These are phyloP conservation scores for Dendrobium chrysotoxum DNA, from an alignment of 106 monocot species.

Conservation along the genomic window DNA sequence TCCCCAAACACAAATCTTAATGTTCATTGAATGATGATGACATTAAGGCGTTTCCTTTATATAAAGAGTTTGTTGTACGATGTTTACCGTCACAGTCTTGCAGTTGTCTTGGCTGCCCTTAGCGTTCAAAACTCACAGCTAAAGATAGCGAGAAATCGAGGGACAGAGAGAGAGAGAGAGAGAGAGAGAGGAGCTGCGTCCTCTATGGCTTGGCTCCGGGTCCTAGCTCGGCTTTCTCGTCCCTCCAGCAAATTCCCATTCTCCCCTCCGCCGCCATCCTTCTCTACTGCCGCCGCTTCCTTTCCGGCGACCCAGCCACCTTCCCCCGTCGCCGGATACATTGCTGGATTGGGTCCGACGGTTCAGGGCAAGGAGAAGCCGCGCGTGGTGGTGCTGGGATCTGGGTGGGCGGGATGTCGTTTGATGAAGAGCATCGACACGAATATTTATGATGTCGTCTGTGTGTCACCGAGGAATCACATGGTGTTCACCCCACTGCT, in stretches of 20 bases:
- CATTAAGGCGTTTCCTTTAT: too few species aligned
- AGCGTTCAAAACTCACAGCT: too few species aligned
- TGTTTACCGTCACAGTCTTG: too few species aligned
- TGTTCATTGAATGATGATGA: too few species aligned
- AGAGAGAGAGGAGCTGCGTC: neutral
- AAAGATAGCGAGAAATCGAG: too few species aligned
- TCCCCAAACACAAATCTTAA: too few species aligned
- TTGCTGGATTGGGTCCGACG: constrained; percentile 41
- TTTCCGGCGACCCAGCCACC: neutral
- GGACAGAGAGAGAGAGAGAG: too few species aligned
- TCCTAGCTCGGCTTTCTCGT: neutral
- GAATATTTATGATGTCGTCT: constrained; percentile 78
- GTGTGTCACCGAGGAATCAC: constrained; percentile 89
- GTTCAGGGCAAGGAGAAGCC: constrained; percentile 48
- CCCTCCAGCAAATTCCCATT: neutral
- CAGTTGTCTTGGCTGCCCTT: too few species aligned
- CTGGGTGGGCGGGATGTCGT: constrained; percentile 91
- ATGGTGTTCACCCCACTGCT: constrained; percentile 99
- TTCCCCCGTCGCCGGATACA: neutral
- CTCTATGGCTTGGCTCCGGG: constrained; percentile 1
- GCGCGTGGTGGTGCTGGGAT: constrained; percentile 73
- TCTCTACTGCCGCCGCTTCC: neutral
- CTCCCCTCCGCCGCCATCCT: neutral
- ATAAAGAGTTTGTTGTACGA: too few species aligned
- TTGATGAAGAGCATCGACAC: constrained; percentile 92